Evolutionary conservation across 176 grass and related monocot species (phyloP), one percentile per base, ranked within the genome.

Genomic region (Tillandsia leiboldiana): DNA sequence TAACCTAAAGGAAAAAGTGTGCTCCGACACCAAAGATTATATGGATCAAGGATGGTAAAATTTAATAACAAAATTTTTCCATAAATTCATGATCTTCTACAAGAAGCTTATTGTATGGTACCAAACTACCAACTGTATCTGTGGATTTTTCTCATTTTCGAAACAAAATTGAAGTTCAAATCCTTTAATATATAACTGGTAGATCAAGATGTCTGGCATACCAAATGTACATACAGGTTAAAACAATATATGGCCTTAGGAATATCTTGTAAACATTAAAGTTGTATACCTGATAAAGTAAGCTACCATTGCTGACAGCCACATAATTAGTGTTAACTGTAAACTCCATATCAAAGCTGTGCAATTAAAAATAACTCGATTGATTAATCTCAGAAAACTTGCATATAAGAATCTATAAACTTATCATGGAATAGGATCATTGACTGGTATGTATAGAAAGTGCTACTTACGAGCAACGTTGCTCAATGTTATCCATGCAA

Each of bases 281-380:
- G 14, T 20, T 27, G 14, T 15, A 59, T 87, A 97, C 94, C 94
- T 97, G 94, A 81, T 92, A 87, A 71, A 92, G 94, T 72, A 97
- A 85, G 79, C 90, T 83, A 20, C 94, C 94, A 0, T 85, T 97
- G 84, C 89, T 97, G 70, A 97, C 89, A 74, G 89, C 94, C 28
- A 97, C 81, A 72, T 90, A 82, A 82, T 92, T 75, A 18, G 24
- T 74, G 62, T 72, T 81, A 68, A 97, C 89, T 72, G 94, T 97
- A 79, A 92, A 92, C 82, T 97, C 94, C 64, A 97, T 70, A 63
- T 97, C 89, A 97, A 97, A 97, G 67, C 94, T 97, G 90, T 2
- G 50, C 63, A 82, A 69, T 63, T 18, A 64, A 84, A 53, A 8
- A 61, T 64, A 74, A 17, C 70, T 54, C 26, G 48, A 71, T 68